A percentile compares a stretch with the other conserved stretches of the same genome.
phyloP scores from a whole-genome alignment of 1,284 basidiomycete genomes.

The Leccinum fuscescens region DNA sequence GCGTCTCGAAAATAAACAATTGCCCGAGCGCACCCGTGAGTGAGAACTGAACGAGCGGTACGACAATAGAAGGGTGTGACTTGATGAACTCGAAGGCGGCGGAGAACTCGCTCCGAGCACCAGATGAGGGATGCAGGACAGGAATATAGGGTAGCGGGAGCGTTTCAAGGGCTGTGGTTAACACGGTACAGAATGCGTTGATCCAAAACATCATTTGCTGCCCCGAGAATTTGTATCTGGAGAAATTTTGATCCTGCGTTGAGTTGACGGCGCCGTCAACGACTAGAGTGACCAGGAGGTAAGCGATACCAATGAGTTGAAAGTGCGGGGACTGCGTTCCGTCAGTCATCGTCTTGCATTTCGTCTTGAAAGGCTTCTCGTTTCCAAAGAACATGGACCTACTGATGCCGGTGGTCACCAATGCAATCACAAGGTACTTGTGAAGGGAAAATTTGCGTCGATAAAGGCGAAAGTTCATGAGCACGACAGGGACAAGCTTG shows the following conservation, averaged over 20 bases:
- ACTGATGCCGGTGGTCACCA: slow-evolving; percentile 92
- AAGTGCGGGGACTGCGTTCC: slow-evolving; percentile 42
- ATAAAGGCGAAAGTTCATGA: slow-evolving; percentile 92
- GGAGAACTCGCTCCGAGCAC: slow-evolving; percentile 64
- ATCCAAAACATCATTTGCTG: slow-evolving; percentile 99
- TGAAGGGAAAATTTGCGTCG: slow-evolving; percentile 87
- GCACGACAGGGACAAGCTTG: slow-evolving; percentile 94
- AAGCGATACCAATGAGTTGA: slow-evolving; percentile 64
- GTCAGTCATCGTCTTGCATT: slow-evolving; percentile 35
- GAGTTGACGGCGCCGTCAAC: slow-evolving; percentile 95
- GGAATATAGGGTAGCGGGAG: slow-evolving; percentile 75
- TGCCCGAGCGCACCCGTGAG: slow-evolving; percentile 92
- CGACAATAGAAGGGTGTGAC: slow-evolving; percentile 75
- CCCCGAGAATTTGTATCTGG: slow-evolving; percentile 73
- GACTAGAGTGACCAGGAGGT: slow-evolving; percentile 84
- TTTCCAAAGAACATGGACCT: slow-evolving; percentile 91
- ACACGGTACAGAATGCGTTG: slow-evolving; percentile 77
- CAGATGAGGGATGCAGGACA: slow-evolving; percentile 63
- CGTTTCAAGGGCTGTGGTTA: slow-evolving; percentile 65
- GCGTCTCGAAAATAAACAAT: slow-evolving; percentile 97
- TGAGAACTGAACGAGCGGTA: slow-evolving; percentile 83
- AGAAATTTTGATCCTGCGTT: slow-evolving; percentile 98
- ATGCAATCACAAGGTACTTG: slow-evolving; percentile 91
- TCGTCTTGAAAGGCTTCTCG: slow-evolving; percentile 49
- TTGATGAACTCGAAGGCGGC: slow-evolving; percentile 75